Conservation (phyloP, 176 grass and related monocot species). For the Phyllostachys edulis region DNA sequence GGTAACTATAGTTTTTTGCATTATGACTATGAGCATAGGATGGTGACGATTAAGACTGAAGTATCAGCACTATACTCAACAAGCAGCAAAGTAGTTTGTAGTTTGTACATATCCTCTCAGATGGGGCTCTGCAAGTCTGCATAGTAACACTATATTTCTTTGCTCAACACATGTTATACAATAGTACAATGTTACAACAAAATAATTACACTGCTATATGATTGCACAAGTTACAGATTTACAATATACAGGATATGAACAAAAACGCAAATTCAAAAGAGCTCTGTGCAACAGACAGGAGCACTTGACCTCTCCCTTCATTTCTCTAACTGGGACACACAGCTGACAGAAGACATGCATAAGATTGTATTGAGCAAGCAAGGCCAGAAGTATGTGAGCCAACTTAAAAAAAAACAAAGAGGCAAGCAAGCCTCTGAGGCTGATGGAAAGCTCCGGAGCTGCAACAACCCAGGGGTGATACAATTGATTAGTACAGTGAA, state of each 20-base stretch:
- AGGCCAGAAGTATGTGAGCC: too few relatives aligned
- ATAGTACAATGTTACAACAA: conserved; percentile 43
- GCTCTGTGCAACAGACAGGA: conserved; percentile 58
- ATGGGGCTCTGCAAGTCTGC: neutral
- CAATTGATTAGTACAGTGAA: too few relatives aligned
- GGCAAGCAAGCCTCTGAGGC: too few relatives aligned
- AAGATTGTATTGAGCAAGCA: too few relatives aligned
- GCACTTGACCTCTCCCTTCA: too few relatives aligned
- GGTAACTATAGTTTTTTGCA: too few relatives aligned
- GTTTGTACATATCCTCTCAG: neutral
- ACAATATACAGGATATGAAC: conserved; percentile 34
- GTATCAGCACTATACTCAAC: neutral
- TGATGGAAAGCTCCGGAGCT: too few relatives aligned
- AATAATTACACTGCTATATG: conserved; percentile 23
- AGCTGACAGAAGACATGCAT: too few relatives aligned
- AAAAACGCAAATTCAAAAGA: conserved; percentile 46
- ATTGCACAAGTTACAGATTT: conserved; percentile 26
- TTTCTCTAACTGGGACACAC: too few relatives aligned
- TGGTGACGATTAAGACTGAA: neutral
- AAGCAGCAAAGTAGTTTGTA: neutral
- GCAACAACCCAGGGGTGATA: too few relatives aligned
- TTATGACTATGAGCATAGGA: neutral
- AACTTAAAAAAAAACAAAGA: too few relatives aligned
- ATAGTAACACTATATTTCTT: neutral
- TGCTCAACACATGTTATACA: neutral